These are phyloP conservation scores for Ogataea thermomethanolica DNA, from an alignment of 805 yeast species.

Conservation along the genomic window DNA sequence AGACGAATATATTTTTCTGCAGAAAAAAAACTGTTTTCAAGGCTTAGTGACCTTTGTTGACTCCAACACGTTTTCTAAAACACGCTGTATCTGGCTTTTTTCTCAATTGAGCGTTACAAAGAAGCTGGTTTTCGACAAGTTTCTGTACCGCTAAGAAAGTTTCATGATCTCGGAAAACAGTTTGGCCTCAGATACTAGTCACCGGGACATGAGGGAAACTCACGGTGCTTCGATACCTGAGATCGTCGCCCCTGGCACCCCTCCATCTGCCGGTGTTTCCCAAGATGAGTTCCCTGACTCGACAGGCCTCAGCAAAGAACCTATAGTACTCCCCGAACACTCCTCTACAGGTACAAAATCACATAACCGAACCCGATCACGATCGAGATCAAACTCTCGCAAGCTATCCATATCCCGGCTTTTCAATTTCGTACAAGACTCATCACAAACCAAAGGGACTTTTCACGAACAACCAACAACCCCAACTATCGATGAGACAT, in stretches of 20 bases:
- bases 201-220: background rate
- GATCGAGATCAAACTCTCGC: constrained; percentile 41
- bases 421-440: constrained; percentile 36
- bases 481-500: constrained; percentile 22
- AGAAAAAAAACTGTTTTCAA: constrained; percentile 3
- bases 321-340: constrained; percentile 8
- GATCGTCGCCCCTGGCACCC: constrained; percentile 8
- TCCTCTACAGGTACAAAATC: constrained; percentile 4
- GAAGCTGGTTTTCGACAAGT: background rate
- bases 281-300: constrained; percentile 13
- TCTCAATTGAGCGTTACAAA: background rate
- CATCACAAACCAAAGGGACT: constrained; percentile 6
- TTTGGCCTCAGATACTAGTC: background rate
- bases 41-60: constrained; percentile 6
- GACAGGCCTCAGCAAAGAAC: background rate
- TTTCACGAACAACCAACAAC: constrained; percentile 14
- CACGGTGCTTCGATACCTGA: background rate
- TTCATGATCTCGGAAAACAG: constrained; percentile 1
- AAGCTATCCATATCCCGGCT: constrained; percentile 36
- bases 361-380: constrained; percentile 22
- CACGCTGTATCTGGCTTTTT: background rate
- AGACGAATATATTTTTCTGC: background rate
- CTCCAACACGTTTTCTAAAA: background rate
- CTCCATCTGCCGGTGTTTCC: constrained; percentile 16
- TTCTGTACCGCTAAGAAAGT: background rate